Conservation (phyloP, 805 yeast genomes). For the Barnettozyma siamensis region DNA sequence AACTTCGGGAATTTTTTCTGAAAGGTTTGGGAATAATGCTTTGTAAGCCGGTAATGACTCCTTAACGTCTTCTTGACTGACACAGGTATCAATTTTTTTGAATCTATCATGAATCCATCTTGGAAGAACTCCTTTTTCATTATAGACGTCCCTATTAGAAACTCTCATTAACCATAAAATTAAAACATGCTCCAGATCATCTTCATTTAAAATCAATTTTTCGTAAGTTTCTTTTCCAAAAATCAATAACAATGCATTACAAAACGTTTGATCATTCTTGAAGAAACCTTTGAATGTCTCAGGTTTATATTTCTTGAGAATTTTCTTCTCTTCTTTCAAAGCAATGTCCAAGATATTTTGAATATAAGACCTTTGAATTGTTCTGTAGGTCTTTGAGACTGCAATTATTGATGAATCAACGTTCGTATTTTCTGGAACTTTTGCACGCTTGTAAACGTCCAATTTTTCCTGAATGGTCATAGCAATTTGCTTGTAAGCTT, state of each 20-base stretch:
- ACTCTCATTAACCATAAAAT: slow-evolving; percentile 60
- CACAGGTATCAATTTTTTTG: slow-evolving; percentile 32
- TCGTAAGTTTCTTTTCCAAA: slow-evolving; percentile 55
- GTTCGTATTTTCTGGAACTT: slow-evolving; percentile 19
- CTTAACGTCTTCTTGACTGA: slow-evolving; percentile 47
- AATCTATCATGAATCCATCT: slow-evolving; percentile 43
- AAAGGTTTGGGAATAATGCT: slow-evolving; percentile 43
- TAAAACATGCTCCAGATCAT: slow-evolving; percentile 52
- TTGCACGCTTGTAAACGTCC: slow-evolving; percentile 31
- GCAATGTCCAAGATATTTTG: slow-evolving; percentile 40
- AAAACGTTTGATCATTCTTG: slow-evolving; percentile 48
- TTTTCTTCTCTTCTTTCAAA: slow-evolving; percentile 39
- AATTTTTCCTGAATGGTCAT: slow-evolving; percentile 48
- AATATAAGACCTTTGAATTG: slow-evolving; percentile 44
- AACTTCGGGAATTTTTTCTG: slow-evolving; percentile 49
- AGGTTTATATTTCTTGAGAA: slow-evolving; percentile 39
- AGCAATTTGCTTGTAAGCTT: slow-evolving; percentile 52
- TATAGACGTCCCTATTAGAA: slow-evolving; percentile 37
- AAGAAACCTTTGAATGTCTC: slow-evolving; percentile 53
- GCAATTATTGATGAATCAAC: slow-evolving; percentile 24
- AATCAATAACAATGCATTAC: slow-evolving; percentile 46
- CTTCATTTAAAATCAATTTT: slow-evolving; percentile 37
- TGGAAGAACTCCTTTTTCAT: slow-evolving; percentile 33
- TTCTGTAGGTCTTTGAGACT: slow-evolving; percentile 40
- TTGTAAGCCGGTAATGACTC: slow-evolving; percentile 51